phyloP scores from a whole-genome alignment of 345 rosid genomes.

The Garcia nutans region DNA sequence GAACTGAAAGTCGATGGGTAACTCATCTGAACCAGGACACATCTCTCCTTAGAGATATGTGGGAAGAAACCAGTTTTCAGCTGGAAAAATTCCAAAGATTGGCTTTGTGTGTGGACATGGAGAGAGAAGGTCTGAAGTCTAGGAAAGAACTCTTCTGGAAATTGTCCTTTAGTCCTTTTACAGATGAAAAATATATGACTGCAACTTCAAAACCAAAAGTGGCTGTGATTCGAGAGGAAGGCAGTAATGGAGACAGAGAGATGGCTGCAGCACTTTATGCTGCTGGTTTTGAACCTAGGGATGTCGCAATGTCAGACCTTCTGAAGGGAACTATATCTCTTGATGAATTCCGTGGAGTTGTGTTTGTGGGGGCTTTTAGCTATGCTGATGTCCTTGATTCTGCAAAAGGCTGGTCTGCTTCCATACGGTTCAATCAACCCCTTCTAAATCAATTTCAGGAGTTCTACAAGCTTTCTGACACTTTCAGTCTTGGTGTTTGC shows the following conservation, averaged over 20 bases:
- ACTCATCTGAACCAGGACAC: constrained; percentile 60
- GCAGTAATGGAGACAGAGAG: constrained; percentile 96
- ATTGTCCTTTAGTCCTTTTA: constrained; percentile 65
- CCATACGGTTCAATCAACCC: constrained; percentile 76
- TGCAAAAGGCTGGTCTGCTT: constrained; percentile 98
- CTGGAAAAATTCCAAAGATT: constrained; percentile 77
- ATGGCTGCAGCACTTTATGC: constrained; percentile 90
- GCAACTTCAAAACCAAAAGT: constrained; percentile 72
- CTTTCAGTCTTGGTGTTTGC: constrained; percentile 92
- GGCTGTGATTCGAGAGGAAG: constrained; percentile 93
- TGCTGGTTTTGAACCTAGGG: constrained; percentile 97
- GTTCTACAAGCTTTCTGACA: constrained; percentile 79
- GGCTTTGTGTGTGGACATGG: constrained; percentile 75
- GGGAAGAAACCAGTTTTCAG: constrained; percentile 94
- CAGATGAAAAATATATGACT: constrained; percentile 56
- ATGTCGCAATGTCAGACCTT: constrained; percentile 88
- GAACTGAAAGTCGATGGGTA: constrained; percentile 62
- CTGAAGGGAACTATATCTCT: constrained; percentile 58
- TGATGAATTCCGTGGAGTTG: constrained; percentile 70
- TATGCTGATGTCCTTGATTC: constrained; percentile 94
- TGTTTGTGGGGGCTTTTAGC: constrained; percentile 94
- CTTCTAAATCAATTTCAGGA: constrained; percentile 77
- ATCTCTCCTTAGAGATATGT: constrained; percentile 69
- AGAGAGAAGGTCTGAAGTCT: constrained; percentile 78
- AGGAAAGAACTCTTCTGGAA: constrained; percentile 76